Evolutionary conservation across 2,329 filamentous ascomycete species (phyloP).

Genomic region (Xylaria sp.): DNA sequence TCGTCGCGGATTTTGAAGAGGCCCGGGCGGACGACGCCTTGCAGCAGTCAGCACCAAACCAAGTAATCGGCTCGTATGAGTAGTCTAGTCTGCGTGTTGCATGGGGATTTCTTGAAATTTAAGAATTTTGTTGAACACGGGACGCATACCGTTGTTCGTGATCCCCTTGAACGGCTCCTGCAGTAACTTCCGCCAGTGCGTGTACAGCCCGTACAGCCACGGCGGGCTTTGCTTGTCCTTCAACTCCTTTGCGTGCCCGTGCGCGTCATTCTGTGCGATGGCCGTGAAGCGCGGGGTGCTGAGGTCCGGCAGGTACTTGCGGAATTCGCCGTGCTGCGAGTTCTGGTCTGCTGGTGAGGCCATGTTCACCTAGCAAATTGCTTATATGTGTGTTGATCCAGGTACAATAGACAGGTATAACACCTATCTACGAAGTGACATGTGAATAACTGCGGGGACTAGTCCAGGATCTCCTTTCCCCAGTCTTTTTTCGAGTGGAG

Average conservation of each 20-base stretch:
- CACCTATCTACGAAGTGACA: too few relatives aligned
- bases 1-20: constrained; percentile 69
- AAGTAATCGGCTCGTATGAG: too few relatives aligned
- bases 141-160: constrained; percentile 65
- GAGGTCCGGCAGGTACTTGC: constrained; percentile 67
- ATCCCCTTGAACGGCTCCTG: constrained; percentile 74
- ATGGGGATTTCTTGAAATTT: too few relatives aligned
- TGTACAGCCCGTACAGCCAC: constrained; percentile 68
- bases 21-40: constrained; percentile 56
- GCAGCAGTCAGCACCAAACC: too few relatives aligned
- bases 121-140: background rate
- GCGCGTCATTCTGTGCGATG: constrained; percentile 66
- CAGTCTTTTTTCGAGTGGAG: background rate
- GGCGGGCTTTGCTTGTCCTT: constrained; percentile 64
- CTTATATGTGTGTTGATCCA: background rate
- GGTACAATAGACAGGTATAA: too few relatives aligned
- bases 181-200: constrained; percentile 63
- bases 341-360: constrained; percentile 4
- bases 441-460: background rate
- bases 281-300: constrained; percentile 64
- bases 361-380: too few relatives aligned
- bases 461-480: background rate
- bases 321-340: constrained; percentile 47
- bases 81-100: too few relatives aligned
- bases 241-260: constrained; percentile 67